Evolutionary conservation across 441 rosid genomes (phyloP).

Genomic region (Adansonia rubrostipa): DNA sequence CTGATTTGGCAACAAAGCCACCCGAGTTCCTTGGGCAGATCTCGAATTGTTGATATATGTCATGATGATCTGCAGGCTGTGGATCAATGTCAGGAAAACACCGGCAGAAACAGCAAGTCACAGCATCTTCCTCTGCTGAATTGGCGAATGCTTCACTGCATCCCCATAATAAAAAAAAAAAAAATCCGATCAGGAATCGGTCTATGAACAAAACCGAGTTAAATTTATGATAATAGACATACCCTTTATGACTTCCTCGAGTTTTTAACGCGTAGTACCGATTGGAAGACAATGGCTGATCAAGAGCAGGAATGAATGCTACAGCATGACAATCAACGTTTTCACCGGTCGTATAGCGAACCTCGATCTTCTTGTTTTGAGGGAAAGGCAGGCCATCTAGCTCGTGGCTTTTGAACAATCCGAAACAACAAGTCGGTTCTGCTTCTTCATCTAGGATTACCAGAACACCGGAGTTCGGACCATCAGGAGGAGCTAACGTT

Average conservation of each 20-base stretch:
- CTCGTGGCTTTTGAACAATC: slow-evolving; percentile 34
- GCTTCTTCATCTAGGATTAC: slow-evolving; percentile 62
- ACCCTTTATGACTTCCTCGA: slow-evolving; percentile 56
- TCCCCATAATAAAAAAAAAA: neutral
- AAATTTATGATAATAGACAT: slow-evolving; percentile 2
- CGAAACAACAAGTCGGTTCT: slow-evolving; percentile 51
- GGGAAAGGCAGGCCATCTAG: slow-evolving; percentile 61
- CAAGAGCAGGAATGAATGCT: slow-evolving; percentile 57
- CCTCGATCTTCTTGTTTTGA: slow-evolving; percentile 37
- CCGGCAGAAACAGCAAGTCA: slow-evolving; percentile 49
- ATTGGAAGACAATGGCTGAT: slow-evolving; percentile 57
- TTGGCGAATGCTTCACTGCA: slow-evolving; percentile 15
- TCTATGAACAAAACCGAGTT: neutral
- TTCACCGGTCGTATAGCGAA: slow-evolving; percentile 18
- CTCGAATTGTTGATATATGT: slow-evolving; percentile 54
- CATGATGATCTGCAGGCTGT: slow-evolving; percentile 39
- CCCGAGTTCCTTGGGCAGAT: slow-evolving; percentile 26
- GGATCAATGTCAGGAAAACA: slow-evolving; percentile 41
- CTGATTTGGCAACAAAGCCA: slow-evolving; percentile 44
- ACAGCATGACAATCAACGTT: slow-evolving; percentile 8
- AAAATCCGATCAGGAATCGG: neutral
- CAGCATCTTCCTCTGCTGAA: slow-evolving; percentile 47
- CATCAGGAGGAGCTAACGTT: slow-evolving; percentile 47
- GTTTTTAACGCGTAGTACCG: slow-evolving; percentile 52
- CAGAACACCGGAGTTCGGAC: slow-evolving; percentile 58